Evolutionary conservation across 768 basidiomycete species (phyloP), one percentile per base, ranked within the genome.

Genomic region (Pulveroboletus ravenelii): DNA sequence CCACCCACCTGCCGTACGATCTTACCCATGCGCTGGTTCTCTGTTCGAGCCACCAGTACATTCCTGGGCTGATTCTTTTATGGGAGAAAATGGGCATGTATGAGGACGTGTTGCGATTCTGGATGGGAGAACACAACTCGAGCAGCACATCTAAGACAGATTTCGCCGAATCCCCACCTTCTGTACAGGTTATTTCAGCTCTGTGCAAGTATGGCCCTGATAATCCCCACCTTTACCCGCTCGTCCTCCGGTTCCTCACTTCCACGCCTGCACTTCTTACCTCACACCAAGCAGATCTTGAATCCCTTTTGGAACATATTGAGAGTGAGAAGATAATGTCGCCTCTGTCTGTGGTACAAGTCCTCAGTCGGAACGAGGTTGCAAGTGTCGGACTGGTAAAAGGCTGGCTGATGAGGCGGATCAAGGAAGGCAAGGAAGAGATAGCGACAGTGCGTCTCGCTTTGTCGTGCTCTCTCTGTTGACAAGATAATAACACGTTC

Each of bases 81-180:
- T 98, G 93, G 90, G 96, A 96, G 71, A 83, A 80, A 53, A 75
- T 93, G 72, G 93, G 89, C 7, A 94, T 96, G 95, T 90, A 92
- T 65, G 95, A 97, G 60, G 94, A 96, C 57, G 84, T 98, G 41
- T 64, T 98, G 29, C 79, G 93, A 20, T 96, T 90, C 72, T 93
- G 87, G 86, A 94, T 95, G 80, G 88, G 89, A 51, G 77, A 77
- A 53, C 76, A 86, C 48, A 58, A 58, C 32, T 44, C 48, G 7
- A 49, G 52, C 0, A 41, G 46, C 14, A 59, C 50, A 1, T 47
- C 54, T 7, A 18, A 5, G 4, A 2, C 15, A 4, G 30, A 35
- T n/a, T 63, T 53, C 14, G 76, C 78, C 1, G 70, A 59, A 8
- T 34, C 61, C 0, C 58, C 67, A n/a, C 65, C 64, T 1, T 68